Evolutionary conservation across 805 yeast genomes (phyloP).

Genomic region (Blastobotrys terrestris): DNA sequence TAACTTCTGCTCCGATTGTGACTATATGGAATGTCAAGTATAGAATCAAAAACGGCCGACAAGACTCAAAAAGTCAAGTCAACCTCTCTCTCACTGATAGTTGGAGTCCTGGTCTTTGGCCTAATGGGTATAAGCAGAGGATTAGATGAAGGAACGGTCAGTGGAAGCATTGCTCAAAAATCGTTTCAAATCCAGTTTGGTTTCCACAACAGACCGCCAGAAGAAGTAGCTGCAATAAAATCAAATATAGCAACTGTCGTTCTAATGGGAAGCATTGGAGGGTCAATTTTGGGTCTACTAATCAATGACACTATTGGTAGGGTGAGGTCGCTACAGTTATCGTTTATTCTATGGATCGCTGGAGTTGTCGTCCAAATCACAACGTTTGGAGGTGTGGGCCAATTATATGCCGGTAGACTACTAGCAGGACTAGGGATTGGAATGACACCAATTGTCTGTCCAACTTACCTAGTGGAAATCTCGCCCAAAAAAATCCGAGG

Average conservation of each 20-base stretch:
- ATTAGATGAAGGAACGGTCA: conserved; percentile 48
- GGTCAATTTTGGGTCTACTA: conserved; percentile 43
- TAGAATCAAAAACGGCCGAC: background rate
- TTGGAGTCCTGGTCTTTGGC: conserved; percentile 42
- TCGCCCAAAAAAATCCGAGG: conserved; percentile 51
- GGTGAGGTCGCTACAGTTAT: conserved; percentile 40
- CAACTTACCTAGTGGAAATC: conserved; percentile 48
- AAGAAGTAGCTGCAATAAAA: conserved; percentile 39
- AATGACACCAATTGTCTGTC: conserved; percentile 52
- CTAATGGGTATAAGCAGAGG: conserved; percentile 53
- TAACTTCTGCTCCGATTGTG: too few species aligned
- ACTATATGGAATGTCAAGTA: background rate
- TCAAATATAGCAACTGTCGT: conserved; percentile 56
- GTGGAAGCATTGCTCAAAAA: conserved; percentile 41
- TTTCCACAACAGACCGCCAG: conserved; percentile 32
- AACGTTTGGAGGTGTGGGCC: conserved; percentile 38
- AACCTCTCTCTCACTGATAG: background rate
- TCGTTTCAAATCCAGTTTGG: conserved; percentile 42
- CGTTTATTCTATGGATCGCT: conserved; percentile 40
- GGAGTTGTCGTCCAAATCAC: conserved; percentile 47
- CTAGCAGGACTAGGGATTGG: conserved; percentile 53
- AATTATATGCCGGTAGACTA: conserved; percentile 49
- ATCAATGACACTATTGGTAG: conserved; percentile 48
- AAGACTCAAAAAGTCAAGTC: background rate
- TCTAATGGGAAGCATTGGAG: conserved; percentile 50